Evolutionary conservation across 345 rosid genomes (phyloP), one percentile per base, ranked within the genome.

Genomic region (Citrus reticulata): DNA sequence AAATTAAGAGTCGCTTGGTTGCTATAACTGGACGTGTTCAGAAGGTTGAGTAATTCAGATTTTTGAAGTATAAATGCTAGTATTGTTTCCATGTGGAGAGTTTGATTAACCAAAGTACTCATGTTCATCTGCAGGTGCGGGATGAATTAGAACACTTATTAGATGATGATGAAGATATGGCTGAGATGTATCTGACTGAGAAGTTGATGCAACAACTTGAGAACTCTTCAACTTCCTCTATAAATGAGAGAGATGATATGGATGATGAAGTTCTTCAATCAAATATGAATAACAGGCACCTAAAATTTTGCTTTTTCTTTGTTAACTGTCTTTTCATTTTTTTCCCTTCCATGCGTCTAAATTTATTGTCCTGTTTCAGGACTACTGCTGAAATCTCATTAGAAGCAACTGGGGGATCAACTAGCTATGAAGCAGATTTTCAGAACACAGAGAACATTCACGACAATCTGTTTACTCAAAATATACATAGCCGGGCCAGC

Each of bases 91-190:
- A 24, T 6, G 9, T 8, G 35, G 19, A 54, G 9, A 54, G 24
- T 32, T 76, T 57, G 54, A 62, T 57, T 49, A 25, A 51, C 24
- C 30, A 19, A 20, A 22, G 59, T 27, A 6, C 76, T 3, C 32
- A 4, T 75, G 30, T 69, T 59, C 63, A 25, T 75, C 34, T 78
- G 75, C 83, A 96, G 99, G 97, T 96, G 14, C 84, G 99, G 84
- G 97, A 94, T 84, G 97, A 94, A 65, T 83, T 95, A 76, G 99
- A 93, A 82, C 95, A 95, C 73, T 84, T 95, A 78, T 90, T 95
- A 78, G 99, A 95, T 77, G 98, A 93, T 80, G 99, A 92, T 79
- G 99, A 91, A 40, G 99, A 95, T 84, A 95, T 95, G 98, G 97
- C 96, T 46, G 98, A 95, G 91, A 90, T 95, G 99, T 95, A 95